Evolutionary conservation across 1,139 yeast species (phyloP).

Genomic region (Hansenula sp.): DNA sequence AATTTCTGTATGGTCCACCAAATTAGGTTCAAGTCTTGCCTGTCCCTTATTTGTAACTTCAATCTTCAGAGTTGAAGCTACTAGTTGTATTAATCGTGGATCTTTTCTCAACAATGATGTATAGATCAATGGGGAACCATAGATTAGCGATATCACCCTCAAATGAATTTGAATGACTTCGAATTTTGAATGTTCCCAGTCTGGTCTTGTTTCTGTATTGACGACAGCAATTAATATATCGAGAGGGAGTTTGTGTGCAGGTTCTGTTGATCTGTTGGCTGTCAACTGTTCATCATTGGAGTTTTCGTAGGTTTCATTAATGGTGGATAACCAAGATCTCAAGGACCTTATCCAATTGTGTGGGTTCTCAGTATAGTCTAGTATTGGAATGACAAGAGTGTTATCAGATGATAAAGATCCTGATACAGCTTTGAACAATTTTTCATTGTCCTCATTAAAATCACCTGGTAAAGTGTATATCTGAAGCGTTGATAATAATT

Average conservation of each 20-base stretch:
- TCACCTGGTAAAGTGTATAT: conserved; percentile 26
- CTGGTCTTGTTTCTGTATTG: conserved; percentile 9
- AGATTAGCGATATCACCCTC: conserved; percentile 44
- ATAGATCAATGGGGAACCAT: conserved; percentile 35
- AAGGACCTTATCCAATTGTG: conserved; percentile 11
- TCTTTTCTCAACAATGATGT: conserved; percentile 3
- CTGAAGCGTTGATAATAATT: conserved; percentile 27
- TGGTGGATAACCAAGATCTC: neutral
- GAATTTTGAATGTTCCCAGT: conserved; percentile 7
- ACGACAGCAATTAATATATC: conserved; percentile 8
- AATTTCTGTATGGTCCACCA: conserved; percentile 33
- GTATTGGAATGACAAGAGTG: conserved; percentile 11
- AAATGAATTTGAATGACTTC: conserved; percentile 49
- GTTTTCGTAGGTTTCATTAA: neutral
- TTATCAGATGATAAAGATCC: conserved; percentile 8
- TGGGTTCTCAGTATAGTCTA: conserved; percentile 17
- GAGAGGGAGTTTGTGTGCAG: too few species aligned
- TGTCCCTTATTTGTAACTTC: conserved; percentile 6
- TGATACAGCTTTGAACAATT: conserved; percentile 3
- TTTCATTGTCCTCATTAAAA: neutral
- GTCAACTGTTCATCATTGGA: neutral
- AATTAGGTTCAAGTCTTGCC: conserved; percentile 23
- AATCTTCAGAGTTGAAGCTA: conserved; percentile 7
- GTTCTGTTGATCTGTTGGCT: neutral
- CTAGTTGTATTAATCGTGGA: conserved; percentile 3